These are phyloP conservation scores for Arthrobotrys conoides DNA, from an alignment of 2,329 filamentous ascomycete genomes.

Conservation along the genomic window DNA sequence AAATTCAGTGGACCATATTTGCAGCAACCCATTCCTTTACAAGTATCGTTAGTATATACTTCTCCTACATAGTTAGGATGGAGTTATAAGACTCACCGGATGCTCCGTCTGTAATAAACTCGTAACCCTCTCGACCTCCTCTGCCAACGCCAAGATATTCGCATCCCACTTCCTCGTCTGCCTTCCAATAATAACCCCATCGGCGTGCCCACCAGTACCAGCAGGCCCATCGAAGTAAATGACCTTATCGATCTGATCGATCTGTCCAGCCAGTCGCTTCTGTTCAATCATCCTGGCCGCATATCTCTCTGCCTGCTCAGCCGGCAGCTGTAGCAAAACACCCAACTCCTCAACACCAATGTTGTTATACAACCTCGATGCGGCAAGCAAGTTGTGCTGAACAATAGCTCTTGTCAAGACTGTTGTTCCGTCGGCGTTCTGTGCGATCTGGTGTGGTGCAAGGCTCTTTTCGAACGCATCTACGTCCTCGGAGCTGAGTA, in stretches of 20 bases:
- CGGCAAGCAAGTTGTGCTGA: slow-evolving; percentile 93
- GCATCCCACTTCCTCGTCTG: slow-evolving; percentile 89
- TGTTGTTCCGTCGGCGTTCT: slow-evolving; percentile 89
- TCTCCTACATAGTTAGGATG: background rate
- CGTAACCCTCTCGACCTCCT: slow-evolving; percentile 90
- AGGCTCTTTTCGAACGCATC: slow-evolving; percentile 85
- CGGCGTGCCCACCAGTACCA: slow-evolving; percentile 77
- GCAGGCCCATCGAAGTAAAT: slow-evolving; percentile 88
- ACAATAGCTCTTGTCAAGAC: slow-evolving; percentile 93
- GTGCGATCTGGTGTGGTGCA: slow-evolving; percentile 88
- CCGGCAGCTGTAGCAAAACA: slow-evolving; percentile 81
- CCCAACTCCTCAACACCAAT: slow-evolving; percentile 83
- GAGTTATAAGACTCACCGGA: slow-evolving; percentile 72
- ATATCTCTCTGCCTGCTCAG: slow-evolving; percentile 87
- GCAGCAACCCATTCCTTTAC: slow-evolving; percentile 73
- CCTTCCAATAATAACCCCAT: slow-evolving; percentile 75
- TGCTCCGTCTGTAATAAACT: slow-evolving; percentile 85
- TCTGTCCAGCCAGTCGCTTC: slow-evolving; percentile 85
- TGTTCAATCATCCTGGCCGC: slow-evolving; percentile 97
- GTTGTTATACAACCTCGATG: slow-evolving; percentile 83
- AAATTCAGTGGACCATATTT: slow-evolving; percentile 68
- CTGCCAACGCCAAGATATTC: slow-evolving; percentile 86
- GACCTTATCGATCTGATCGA: slow-evolving; percentile 91
- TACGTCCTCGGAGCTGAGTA: slow-evolving; percentile 86
- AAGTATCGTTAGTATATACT: background rate